Evolutionary conservation across 2,329 filamentous ascomycete species (phyloP).

Genomic region (Trichoderma simmonsii): DNA sequence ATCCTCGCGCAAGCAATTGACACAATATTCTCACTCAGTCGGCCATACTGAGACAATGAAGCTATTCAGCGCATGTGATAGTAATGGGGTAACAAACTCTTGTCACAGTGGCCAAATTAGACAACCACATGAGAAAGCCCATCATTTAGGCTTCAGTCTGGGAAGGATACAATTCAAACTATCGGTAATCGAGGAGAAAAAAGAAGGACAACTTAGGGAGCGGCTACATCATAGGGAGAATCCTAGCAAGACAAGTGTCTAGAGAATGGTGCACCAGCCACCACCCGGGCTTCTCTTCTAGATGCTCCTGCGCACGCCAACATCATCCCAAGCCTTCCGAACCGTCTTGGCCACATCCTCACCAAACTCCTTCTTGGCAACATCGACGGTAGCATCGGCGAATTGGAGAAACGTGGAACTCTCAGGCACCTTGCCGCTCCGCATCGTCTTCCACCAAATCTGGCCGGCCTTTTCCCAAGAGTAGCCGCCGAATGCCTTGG

Average conservation of each 20-base stretch:
- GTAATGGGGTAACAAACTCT: not conserved
- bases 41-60: not conserved
- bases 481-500: constrained; percentile 48
- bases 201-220: not conserved
- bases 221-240: not conserved
- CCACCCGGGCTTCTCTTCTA: constrained; percentile 22
- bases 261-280: not conserved
- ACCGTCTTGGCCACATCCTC: constrained; percentile 42
- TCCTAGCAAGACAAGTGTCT: not conserved
- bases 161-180: not conserved
- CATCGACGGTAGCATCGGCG: constrained; percentile 46
- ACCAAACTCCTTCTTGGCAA: constrained; percentile 43
- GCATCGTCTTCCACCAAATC: constrained; percentile 52
- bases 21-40: not conserved
- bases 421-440: constrained; percentile 39
- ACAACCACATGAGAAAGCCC: not conserved
- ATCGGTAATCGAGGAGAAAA: not conserved
- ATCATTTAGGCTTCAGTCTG: not conserved
- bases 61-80: not conserved
- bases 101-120: not conserved
- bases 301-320: constrained; percentile 38
- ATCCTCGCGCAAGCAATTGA: not conserved
- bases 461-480: constrained; percentile 53
- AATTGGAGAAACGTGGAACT: constrained; percentile 47
- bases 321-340: constrained; percentile 46